Percentiles rank a stretch among this genome's conserved stretches.
These are phyloP conservation scores for Pterulicium gracile DNA, from an alignment of 1,284 basidiomycete genomes.

Conservation along the genomic window DNA sequence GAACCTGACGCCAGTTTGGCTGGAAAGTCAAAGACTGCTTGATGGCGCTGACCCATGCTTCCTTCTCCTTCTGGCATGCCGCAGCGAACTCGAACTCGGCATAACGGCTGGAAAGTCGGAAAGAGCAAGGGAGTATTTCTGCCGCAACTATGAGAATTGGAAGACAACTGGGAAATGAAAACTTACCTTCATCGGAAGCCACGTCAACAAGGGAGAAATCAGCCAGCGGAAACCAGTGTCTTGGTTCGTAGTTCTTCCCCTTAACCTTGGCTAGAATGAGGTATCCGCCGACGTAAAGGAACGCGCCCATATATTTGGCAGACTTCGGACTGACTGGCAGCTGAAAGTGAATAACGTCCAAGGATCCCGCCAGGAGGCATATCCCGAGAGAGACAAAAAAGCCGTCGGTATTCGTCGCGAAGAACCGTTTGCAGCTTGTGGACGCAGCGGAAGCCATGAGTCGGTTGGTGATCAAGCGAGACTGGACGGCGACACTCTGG, in stretches of 20 bases:
- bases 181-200: slow-evolving; percentile 57
- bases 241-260: slow-evolving; percentile 72
- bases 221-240: slow-evolving; percentile 75
- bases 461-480: slow-evolving; percentile 59
- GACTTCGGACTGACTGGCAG: slow-evolving; percentile 38
- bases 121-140: slow-evolving; percentile 74
- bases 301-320: slow-evolving; percentile 84
- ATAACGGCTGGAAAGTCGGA: slow-evolving; percentile 57
- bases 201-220: slow-evolving; percentile 65
- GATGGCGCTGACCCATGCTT: slow-evolving; percentile 70
- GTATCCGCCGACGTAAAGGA: slow-evolving; percentile 80
- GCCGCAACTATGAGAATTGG: slow-evolving; percentile 8
- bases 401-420: slow-evolving; percentile 29
- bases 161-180: no score
- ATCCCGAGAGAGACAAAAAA: slow-evolving; percentile 65
- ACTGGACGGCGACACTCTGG: slow-evolving; percentile 58
- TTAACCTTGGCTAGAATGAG: slow-evolving; percentile 80
- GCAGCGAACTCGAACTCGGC: slow-evolving; percentile 80
- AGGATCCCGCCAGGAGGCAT: slow-evolving; percentile 68
- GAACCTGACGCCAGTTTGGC: slow-evolving; percentile 45
- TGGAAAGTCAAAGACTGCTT: slow-evolving; percentile 30
- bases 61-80: slow-evolving; percentile 73
- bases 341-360: slow-evolving; percentile 74
- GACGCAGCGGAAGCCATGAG: slow-evolving; percentile 26
- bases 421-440: slow-evolving; percentile 15